Conservation (phyloP, 2,329 filamentous ascomycete genomes). For the Cladobotryum protrusum region DNA sequence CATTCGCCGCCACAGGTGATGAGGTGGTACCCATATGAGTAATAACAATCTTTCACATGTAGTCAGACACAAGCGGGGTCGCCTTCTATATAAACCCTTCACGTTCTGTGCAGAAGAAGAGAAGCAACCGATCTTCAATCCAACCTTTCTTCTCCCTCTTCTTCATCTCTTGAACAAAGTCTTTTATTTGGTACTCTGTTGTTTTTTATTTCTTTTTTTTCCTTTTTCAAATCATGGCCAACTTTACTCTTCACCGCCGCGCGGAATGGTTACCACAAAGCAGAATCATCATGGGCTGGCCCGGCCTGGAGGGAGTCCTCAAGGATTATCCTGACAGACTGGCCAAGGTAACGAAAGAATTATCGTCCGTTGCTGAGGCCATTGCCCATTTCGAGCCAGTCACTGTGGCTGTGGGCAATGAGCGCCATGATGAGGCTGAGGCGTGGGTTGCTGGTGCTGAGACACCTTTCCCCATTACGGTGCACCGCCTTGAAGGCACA, state of each 20-base stretch:
- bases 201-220: neutral
- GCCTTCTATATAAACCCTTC: neutral
- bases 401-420: constrained; percentile 15
- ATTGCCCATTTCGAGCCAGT: constrained; percentile 22
- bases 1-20: neutral
- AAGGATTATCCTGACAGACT: constrained; percentile 2
- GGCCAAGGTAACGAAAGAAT: constrained; percentile 15
- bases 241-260: constrained; percentile 7
- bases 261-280: constrained; percentile 14
- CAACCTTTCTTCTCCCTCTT: neutral
- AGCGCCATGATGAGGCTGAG: constrained; percentile 12
- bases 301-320: constrained; percentile 1
- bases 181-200: too few relatives aligned
- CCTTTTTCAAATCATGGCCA: neutral
- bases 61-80: neutral
- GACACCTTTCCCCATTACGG: constrained; percentile 7
- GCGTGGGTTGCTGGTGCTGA: constrained; percentile 2
- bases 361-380: constrained; percentile 20
- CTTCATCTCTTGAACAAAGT: neutral
- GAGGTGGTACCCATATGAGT: neutral
- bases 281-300: constrained; percentile 13
- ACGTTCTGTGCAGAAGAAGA: neutral
- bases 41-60: neutral
- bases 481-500: constrained; percentile 7
- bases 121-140: neutral